Evolutionary conservation across 2,329 filamentous ascomycete species (phyloP).

Genomic region (Aspergillus arachidicola): DNA sequence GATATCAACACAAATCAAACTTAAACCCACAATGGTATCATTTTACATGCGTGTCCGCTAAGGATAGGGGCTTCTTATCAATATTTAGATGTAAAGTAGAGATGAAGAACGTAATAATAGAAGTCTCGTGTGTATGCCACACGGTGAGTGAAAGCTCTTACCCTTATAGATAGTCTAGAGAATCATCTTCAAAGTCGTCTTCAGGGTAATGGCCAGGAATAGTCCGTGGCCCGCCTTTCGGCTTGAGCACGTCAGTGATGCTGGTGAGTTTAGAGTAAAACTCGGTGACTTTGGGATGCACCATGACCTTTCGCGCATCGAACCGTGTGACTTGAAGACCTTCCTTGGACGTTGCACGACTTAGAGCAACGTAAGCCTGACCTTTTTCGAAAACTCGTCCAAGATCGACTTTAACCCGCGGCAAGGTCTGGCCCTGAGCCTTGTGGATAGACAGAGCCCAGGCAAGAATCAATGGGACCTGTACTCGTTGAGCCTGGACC

Average conservation of each 20-base stretch:
- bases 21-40: conserved; percentile 1
- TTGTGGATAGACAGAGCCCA: conserved; percentile 99
- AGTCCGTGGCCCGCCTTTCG: conserved; percentile 35
- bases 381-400: conserved; percentile 94
- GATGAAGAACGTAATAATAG: background rate
- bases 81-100: background rate
- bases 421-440: conserved; percentile 91
- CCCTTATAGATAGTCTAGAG: conserved; percentile 19
- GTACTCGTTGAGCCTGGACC: conserved; percentile 81
- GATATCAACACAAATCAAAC: background rate
- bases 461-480: conserved; percentile 86
- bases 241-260: conserved; percentile 59
- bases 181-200: conserved; percentile 53
- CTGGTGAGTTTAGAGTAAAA: conserved; percentile 85
- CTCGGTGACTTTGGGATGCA: conserved; percentile 78
- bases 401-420: conserved; percentile 91
- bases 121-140: background rate
- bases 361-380: conserved; percentile 94
- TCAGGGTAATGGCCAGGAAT: conserved; percentile 23
- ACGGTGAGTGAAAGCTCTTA: background rate
- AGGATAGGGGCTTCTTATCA: background rate
- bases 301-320: conserved; percentile 88
- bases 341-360: conserved; percentile 83
- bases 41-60: background rate
- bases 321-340: conserved; percentile 89